Base-by-base conservation (phyloP, 116 monocot genomes). In the Phalaenopsis hybrid region DNA sequence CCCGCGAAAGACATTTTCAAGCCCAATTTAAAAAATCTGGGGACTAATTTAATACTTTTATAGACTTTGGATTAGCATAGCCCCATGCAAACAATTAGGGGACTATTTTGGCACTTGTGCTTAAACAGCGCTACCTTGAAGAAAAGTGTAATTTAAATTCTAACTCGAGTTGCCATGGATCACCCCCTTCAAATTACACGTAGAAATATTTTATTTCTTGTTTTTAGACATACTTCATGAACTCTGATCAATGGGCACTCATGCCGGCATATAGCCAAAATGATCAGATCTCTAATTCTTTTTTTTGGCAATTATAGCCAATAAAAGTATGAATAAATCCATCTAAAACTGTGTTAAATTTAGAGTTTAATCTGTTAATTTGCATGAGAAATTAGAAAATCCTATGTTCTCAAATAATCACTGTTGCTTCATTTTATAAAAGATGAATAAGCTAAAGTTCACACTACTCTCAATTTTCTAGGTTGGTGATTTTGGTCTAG, bases 401-500 rank as follows among this genome's bases (percentile, higher is more conserved):
- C 46, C 46, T 2, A 46, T 8, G 13, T 77, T 0, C 0, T 51
- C 13, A 63, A 55, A 63, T 63, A 8, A 63, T 63, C 0, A 63
- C 23, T 52, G 15, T 52, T 77, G 28, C 51, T 12, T 15, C 55
- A 4, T 16, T 77, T 9, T 18, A 63, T 63, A 25, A 18, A 20
- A 52, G 5, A 50, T 77, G 15, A 77, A 50, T 25, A 50, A 28
- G 37, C 37, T 37, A 37, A 37, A 37, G 0, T 51, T 25, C 77
- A 28, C 46, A 1, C 18, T 45, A 8, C 45, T 23, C 15, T 72
- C 28, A 72, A n/a, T 15, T 61, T 31, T 45, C 21, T 79, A 96
- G 93, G 93, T 96, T 41, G 96, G 96, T 72, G 96, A 96, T 85
- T 96, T 96, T 89, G 93, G 93, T 21, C 75, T 96, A 79, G 92